phyloP scores from a whole-genome alignment of 176 grass and related monocot species.

The Ampelocalamus luodianensis region DNA sequence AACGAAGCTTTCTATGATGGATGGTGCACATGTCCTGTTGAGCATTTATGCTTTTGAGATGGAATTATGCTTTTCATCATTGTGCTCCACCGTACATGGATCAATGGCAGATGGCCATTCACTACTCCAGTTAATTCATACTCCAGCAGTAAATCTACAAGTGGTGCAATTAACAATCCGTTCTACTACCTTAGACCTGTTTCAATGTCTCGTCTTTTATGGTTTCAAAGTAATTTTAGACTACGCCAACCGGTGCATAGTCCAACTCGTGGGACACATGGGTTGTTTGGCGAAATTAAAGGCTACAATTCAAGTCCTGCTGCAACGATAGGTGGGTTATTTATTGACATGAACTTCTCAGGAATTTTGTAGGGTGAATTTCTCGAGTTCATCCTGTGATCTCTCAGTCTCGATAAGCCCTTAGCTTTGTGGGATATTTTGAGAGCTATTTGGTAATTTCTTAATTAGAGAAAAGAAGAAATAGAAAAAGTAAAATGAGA shows the following conservation, averaged over 20 bases:
- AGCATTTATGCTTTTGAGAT: not conserved
- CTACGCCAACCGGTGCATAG: not conserved
- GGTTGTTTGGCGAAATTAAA: conserved; percentile 3
- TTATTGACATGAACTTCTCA: not conserved
- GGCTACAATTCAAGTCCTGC: not conserved
- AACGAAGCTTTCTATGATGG: no score
- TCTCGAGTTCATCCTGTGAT: no score
- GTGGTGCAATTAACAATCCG: not conserved
- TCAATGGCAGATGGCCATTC: not conserved
- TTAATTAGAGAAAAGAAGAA: no score
- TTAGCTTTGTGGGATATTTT: no score
- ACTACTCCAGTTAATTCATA: not conserved
- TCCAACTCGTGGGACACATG: not conserved
- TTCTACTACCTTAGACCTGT: no score
- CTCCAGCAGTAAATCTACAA: not conserved
- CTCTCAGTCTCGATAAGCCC: no score
- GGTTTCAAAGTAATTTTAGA: not conserved
- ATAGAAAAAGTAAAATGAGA: no score
- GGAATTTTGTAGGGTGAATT: not conserved
- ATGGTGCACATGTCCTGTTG: not conserved
- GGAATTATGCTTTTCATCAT: not conserved
- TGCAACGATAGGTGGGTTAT: conserved; percentile 13
- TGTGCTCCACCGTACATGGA: not conserved
- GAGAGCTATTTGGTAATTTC: no score
- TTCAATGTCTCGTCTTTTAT: not conserved